Percentiles rank a stretch among this genome's conserved stretches.
Conservation (phyloP, 768 basidiomycete genomes). For the Coprinopsis cinerea region DNA sequence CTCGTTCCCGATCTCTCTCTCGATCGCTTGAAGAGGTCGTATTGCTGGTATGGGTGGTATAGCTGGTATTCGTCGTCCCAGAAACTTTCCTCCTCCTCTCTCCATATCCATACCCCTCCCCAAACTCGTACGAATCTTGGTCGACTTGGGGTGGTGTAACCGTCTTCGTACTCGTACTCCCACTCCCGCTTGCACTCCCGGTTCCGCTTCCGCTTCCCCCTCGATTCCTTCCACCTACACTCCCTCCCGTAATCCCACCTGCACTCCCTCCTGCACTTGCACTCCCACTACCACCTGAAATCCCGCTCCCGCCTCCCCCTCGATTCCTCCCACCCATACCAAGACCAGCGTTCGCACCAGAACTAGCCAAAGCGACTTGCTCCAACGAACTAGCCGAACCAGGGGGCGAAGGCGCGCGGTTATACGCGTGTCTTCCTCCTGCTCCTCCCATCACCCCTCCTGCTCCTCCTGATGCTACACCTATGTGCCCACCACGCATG, state of each 20-base stretch:
- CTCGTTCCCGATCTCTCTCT: no score
- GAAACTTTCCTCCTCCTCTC: not conserved
- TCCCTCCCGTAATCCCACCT: not conserved
- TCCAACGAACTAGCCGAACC: constrained; percentile 39
- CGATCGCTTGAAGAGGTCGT: not conserved
- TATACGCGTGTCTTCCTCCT: constrained; percentile 12
- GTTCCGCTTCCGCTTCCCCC: not conserved
- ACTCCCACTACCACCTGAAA: no score
- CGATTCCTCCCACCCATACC: not conserved
- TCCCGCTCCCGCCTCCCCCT: not conserved
- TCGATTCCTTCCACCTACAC: not conserved
- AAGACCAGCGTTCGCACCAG: constrained; percentile 2
- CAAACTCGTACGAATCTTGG: not conserved
- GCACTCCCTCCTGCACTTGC: not conserved
- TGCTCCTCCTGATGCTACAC: no score
- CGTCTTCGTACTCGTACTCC: not conserved
- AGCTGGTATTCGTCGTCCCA: not conserved
- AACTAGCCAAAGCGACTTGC: constrained; percentile 37
- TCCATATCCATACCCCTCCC: not conserved
- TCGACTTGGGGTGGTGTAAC: not conserved
- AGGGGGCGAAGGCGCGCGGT: constrained; percentile 31
- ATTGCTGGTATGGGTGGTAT: not conserved
- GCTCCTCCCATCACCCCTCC: constrained; percentile 4
- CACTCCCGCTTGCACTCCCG: no score
- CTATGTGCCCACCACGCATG: no score